phyloP scores from a whole-genome alignment of 768 basidiomycete genomes.

The Pilatotrama ljubarskyi region DNA sequence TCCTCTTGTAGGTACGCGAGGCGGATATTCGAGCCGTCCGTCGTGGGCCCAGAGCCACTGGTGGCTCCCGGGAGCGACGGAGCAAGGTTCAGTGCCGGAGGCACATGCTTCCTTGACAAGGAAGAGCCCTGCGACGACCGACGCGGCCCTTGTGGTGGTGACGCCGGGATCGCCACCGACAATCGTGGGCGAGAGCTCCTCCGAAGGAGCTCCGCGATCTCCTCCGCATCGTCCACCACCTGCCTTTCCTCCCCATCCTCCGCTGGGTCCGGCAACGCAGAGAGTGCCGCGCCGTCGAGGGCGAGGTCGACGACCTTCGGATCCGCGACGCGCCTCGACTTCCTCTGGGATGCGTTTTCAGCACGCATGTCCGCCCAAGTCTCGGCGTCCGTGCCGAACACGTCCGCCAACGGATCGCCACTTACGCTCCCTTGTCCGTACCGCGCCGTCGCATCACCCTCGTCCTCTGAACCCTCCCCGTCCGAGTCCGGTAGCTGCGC shows the following conservation, averaged over 20 bases:
- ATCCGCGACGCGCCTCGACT: slow-evolving; percentile 31
- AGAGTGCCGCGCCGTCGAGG: slow-evolving; percentile 44
- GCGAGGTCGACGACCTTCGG: slow-evolving; percentile 55
- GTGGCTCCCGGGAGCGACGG: slow-evolving; percentile 30
- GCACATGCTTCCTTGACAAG: slow-evolving; percentile 44
- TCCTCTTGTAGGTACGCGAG: slow-evolving; percentile 50
- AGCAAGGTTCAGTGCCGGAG: slow-evolving; percentile 51
- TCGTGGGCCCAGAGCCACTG: slow-evolving; percentile 36
- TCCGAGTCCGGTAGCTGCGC: slow-evolving; percentile 24
- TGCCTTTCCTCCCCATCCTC: slow-evolving; percentile 33
- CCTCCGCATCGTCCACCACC: slow-evolving; percentile 44
- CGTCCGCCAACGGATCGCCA: slow-evolving; percentile 56
- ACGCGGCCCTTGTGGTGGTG: slow-evolving; percentile 33
- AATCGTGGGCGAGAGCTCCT: slow-evolving; percentile 31
- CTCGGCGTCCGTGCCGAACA: slow-evolving; percentile 67
- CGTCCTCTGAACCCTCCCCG: slow-evolving; percentile 24
- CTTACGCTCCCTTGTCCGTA: slow-evolving; percentile 31
- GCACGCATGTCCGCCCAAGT: slow-evolving; percentile 58
- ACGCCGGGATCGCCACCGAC: slow-evolving; percentile 41
- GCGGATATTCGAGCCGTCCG: slow-evolving; percentile 35
- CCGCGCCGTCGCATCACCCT: slow-evolving; percentile 42
- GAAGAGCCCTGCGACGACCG: slow-evolving; percentile 21
- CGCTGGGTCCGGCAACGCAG: slow-evolving; percentile 24
- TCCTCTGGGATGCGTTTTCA: slow-evolving; percentile 29
- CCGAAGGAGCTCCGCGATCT: slow-evolving; percentile 29